phyloP scores from a whole-genome alignment of 75 land plant genomes.

The Selaginella moellendorffii region DNA sequence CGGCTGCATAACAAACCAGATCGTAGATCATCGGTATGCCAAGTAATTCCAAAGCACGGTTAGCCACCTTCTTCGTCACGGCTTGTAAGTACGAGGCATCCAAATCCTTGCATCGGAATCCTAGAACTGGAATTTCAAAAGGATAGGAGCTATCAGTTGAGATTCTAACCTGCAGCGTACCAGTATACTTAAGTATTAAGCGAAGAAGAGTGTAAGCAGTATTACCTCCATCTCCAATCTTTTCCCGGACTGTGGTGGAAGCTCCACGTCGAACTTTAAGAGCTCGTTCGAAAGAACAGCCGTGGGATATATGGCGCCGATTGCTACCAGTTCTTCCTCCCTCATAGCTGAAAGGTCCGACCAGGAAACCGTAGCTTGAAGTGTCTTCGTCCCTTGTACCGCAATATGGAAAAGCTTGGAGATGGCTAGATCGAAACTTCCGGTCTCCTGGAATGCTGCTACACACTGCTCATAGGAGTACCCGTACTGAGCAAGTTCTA shows the following conservation, averaged over 20 bases:
- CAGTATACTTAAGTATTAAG: neutral
- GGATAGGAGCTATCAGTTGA: slow-evolving; percentile 20
- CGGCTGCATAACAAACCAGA: slow-evolving; percentile 15
- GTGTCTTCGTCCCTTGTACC: neutral
- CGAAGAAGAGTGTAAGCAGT: neutral
- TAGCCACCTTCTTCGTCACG: slow-evolving; percentile 16
- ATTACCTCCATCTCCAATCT: slow-evolving; percentile 29
- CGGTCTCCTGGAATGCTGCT: slow-evolving; percentile 14
- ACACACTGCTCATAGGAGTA: slow-evolving; percentile 17
- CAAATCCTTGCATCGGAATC: slow-evolving; percentile 14
- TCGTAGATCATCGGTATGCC: slow-evolving; percentile 25
- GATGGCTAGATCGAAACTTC: slow-evolving; percentile 19
- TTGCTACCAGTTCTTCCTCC: slow-evolving; percentile 20
- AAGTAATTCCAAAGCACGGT: slow-evolving; percentile 13
- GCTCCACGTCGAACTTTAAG: slow-evolving; percentile 10
- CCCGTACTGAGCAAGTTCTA: slow-evolving; percentile 15
- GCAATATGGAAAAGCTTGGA: slow-evolving; percentile 16
- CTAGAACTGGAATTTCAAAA: slow-evolving; percentile 24
- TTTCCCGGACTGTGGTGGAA: neutral
- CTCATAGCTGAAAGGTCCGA: slow-evolving; percentile 11
- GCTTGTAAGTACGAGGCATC: slow-evolving; percentile 9
- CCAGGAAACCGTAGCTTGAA: too few relatives aligned
- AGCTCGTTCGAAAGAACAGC: slow-evolving; percentile 6
- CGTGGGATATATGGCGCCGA: slow-evolving; percentile 23
- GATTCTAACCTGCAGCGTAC: slow-evolving; percentile 18